Percentiles rank a stretch among this genome's conserved stretches.
phyloP scores from a whole-genome alignment of 441 rosid genomes.

The Pelargonium fulgidum region DNA sequence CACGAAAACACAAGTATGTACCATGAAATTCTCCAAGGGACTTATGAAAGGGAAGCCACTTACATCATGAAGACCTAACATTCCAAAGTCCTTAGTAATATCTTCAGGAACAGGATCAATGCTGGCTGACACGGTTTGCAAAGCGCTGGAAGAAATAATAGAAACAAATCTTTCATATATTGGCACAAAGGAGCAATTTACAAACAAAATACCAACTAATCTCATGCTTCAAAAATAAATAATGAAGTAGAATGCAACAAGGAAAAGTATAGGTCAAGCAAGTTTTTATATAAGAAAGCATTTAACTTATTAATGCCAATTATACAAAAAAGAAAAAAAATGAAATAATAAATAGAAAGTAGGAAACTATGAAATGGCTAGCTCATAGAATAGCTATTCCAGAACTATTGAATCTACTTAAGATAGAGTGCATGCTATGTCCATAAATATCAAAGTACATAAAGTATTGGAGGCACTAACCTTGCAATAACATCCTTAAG shows the following conservation, averaged over 20 bases:
- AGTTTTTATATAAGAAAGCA: neutral
- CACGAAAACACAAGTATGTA: neutral
- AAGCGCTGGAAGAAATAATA: slow-evolving; percentile 43
- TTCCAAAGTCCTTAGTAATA: slow-evolving; percentile 56
- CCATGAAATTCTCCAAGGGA: neutral
- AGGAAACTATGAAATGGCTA: neutral
- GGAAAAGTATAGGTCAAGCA: neutral
- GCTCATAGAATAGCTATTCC: neutral
- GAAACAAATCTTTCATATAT: neutral
- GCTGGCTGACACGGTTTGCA: slow-evolving; percentile 44
- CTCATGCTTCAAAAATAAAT: neutral
- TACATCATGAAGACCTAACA: slow-evolving; percentile 63
- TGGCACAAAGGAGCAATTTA: neutral
- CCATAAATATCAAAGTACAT: slow-evolving; percentile 7
- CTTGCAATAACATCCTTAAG: slow-evolving; percentile 63
- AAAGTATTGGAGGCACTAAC: slow-evolving; percentile 33
- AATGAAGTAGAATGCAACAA: neutral
- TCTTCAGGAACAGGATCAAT: slow-evolving; percentile 80
- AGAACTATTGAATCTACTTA: neutral
- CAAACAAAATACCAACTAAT: neutral
- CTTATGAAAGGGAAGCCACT: slow-evolving; percentile 27
- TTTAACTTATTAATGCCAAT: neutral
- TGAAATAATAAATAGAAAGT: neutral
- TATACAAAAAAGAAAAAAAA: neutral
- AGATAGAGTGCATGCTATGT: slow-evolving; percentile 8